Evolutionary conservation across 345 rosid genomes (phyloP), one percentile per base, ranked within the genome.

Genomic region (Hibiscus tridactylites): DNA sequence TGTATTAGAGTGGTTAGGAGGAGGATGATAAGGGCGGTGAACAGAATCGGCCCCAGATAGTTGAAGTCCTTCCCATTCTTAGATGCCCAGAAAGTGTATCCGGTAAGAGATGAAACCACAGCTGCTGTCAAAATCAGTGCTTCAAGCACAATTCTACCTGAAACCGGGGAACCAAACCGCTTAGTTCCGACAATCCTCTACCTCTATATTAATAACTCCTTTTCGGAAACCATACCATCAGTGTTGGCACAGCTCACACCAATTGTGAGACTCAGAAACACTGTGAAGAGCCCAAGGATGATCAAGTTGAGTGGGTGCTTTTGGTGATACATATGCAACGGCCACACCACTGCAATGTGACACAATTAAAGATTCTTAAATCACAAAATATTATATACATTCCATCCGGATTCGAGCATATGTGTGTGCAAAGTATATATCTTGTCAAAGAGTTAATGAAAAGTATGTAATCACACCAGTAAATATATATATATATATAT

Each of bases 51-150:
- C 77, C 93, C 96, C 52, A 94, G 86, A 77, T 83, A 91, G 78
- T 92, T 88, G 81, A 94, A 94, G 74, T 94, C 98, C 80, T 88
- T 84, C 78, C 98, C 98, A 74, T 83, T 94, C 95, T 87, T 94
- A 13, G 98, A 75, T 29, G 98, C 98, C 97, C 96, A 94, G 90
- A 94, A 94, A 70, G 98, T 90, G 82, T 94, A 94, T 4, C 82
- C 98, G 37, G 97, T 94, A 63, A 91, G 80, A 71, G 96, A 85
- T 35, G 68, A 83, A 10, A 94, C 98, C 79, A 94, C 96, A 5
- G 90, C 92, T 1, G 94, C 79, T 26, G 98, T 94, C 75, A 94
- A 81, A 79, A 94, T 81, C 61, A 94, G 80, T 42, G 98, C 58
- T 54, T 54, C 58, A 17, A 54, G 58, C 58, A 54, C 58, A 17